Evolutionary conservation across 768 basidiomycete species (phyloP).

Genomic region (Leucocoprinus sp.): DNA sequence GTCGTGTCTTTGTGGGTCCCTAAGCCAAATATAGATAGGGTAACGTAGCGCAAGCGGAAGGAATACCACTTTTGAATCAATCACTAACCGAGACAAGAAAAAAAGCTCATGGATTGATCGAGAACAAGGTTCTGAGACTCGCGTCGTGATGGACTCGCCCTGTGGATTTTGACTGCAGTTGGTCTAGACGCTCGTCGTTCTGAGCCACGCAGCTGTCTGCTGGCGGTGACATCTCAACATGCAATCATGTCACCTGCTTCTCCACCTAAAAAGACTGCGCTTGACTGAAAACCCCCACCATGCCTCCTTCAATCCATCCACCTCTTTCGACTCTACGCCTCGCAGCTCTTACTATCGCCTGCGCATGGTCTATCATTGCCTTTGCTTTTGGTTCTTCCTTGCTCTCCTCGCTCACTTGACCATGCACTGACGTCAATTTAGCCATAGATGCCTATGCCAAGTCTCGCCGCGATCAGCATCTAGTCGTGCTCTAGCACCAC

Average conservation of each 20-base stretch:
- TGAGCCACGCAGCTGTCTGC: constrained; percentile 76
- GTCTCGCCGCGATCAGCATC: constrained; percentile 15
- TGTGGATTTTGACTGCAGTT: constrained; percentile 80
- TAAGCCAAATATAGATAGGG: no score
- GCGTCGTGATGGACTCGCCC: no score
- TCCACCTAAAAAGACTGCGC: constrained; percentile 18
- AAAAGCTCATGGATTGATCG: no score
- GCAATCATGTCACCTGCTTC: no score
- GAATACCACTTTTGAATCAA: no score
- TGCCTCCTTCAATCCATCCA: constrained; percentile 4
- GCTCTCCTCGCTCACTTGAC: not conserved
- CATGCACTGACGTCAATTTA: not conserved
- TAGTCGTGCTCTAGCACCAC: constrained; percentile 13
- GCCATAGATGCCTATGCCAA: constrained; percentile 21
- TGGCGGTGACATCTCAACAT: no score
- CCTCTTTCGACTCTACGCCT: constrained; percentile 20
- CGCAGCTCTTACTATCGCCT: constrained; percentile 21
- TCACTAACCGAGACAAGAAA: no score
- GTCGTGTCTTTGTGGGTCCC: no score
- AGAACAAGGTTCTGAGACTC: no score
- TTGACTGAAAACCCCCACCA: not conserved
- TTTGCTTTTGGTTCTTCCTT: constrained; percentile 15
- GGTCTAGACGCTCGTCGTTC: constrained; percentile 79
- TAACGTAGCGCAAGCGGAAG: no score
- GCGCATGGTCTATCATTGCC: constrained; percentile 21